A percentile compares a stretch with the other conserved stretches of the same genome.
Conservation (phyloP, 345 rosid genomes). For the Eucalyptus polyanthemos region DNA sequence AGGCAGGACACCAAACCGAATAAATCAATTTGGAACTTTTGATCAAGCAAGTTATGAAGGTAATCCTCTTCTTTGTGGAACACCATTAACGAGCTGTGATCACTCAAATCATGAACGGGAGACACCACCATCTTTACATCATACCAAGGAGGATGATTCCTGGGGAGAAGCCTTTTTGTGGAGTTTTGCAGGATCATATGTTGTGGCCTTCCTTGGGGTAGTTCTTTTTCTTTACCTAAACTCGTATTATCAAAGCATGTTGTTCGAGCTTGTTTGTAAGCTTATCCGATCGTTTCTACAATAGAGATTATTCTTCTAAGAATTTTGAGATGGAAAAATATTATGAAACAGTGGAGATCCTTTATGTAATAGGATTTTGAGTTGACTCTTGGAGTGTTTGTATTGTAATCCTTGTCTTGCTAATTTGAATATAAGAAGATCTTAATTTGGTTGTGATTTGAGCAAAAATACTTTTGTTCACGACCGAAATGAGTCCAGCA, state of each 20-base stretch:
- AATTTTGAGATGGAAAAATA: too few species aligned
- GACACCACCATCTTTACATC: neutral
- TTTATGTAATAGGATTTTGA: too few species aligned
- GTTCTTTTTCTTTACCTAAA: too few species aligned
- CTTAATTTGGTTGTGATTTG: neutral
- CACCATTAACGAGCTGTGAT: neutral
- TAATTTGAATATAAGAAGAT: neutral
- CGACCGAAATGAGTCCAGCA: accelerated
- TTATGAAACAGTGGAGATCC: too few species aligned
- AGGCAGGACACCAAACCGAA: neutral
- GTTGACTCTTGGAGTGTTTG: neutral
- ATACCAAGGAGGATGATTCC: too few species aligned
- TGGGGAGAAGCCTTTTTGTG: too few species aligned
- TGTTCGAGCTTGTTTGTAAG: too few species aligned
- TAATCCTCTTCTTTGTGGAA: neutral
- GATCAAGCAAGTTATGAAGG: neutral
- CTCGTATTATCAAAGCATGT: too few species aligned
- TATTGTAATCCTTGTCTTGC: neutral
- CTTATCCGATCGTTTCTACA: too few species aligned
- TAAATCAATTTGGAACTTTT: neutral
- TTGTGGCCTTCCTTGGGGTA: too few species aligned
- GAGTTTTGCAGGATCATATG: too few species aligned
- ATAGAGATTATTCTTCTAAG: too few species aligned
- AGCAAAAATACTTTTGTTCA: neutral
- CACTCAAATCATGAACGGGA: accelerated